Conservation (phyloP, 768 basidiomycete species). For the Mycena albidolilacea region DNA sequence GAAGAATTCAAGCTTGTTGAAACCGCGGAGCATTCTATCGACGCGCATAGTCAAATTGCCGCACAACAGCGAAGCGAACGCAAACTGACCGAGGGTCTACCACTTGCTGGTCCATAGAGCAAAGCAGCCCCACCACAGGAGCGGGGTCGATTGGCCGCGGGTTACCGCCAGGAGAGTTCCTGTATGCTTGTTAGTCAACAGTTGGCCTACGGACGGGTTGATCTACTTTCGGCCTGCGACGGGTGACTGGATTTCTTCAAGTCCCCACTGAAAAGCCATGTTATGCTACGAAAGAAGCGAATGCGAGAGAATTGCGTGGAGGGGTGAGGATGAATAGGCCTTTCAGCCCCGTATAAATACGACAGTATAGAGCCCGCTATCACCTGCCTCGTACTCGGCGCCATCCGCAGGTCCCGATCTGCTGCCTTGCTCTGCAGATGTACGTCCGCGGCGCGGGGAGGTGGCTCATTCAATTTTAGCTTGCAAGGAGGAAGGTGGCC, state of each 20-base stretch:
- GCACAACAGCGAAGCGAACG: not conserved
- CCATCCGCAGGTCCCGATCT: conserved; percentile 10
- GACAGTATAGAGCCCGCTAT: conserved; percentile 19
- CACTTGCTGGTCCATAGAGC: not conserved
- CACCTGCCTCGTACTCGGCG: conserved; percentile 32
- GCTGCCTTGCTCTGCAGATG: not conserved
- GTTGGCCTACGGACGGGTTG: not conserved
- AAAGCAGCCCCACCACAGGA: conserved; percentile 25
- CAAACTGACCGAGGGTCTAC: conserved; percentile 7
- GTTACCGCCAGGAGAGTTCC: conserved; percentile 6
- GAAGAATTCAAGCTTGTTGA: not conserved
- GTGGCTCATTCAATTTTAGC: conserved; percentile 17
- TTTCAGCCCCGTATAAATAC: conserved; percentile 28
- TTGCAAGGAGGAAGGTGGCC: not conserved
- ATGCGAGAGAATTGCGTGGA: not conserved
- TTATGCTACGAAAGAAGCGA: not conserved
- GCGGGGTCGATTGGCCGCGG: conserved; percentile 32
- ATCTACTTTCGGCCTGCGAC: conserved; percentile 26
- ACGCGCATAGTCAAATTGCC: not conserved
- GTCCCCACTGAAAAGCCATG: not conserved
- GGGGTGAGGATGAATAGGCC: not conserved
- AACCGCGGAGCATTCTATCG: not conserved
- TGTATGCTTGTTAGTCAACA: not conserved
- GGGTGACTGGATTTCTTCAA: conserved; percentile 32
- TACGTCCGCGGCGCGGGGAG: conserved; percentile 36